Conservation (phyloP, 495 filamentous ascomycete genomes). For the Entonaema liquescens region DNA sequence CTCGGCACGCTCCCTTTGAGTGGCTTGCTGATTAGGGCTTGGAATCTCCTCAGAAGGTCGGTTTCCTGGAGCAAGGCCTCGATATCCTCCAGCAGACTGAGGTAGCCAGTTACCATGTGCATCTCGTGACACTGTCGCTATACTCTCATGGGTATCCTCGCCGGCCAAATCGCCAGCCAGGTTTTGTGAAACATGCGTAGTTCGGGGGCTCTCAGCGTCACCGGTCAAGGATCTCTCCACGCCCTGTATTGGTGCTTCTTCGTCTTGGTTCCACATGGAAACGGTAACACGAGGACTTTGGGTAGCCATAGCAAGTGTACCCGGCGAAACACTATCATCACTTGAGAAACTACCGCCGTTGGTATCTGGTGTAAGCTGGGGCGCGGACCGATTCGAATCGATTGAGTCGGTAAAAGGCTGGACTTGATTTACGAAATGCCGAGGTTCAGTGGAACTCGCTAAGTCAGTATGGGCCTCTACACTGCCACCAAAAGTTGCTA, state of each 20-base stretch:
- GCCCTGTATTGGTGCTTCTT: slow-evolving; percentile 41
- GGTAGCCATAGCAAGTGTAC: slow-evolving; percentile 47
- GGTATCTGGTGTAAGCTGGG: slow-evolving; percentile 59
- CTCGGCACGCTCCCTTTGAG: slow-evolving; percentile 46
- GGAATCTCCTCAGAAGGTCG: slow-evolving; percentile 50
- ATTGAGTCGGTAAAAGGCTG: slow-evolving; percentile 42
- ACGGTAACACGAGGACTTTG: slow-evolving; percentile 60
- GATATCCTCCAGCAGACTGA: slow-evolving; percentile 47
- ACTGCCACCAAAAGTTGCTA: slow-evolving; percentile 26
- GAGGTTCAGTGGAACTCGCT: slow-evolving; percentile 23
- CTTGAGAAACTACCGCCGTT: slow-evolving; percentile 58
- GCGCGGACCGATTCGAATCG: slow-evolving; percentile 40
- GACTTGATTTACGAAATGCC: slow-evolving; percentile 26
- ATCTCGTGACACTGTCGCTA: slow-evolving; percentile 43
- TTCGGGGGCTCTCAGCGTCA: slow-evolving; percentile 28
- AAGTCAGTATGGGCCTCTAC: slow-evolving; percentile 30
- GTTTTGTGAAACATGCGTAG: slow-evolving; percentile 28
- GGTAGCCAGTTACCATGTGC: slow-evolving; percentile 51
- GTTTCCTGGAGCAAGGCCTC: slow-evolving; percentile 54
- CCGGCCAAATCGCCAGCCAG: slow-evolving; percentile 42
- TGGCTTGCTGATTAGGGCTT: slow-evolving; percentile 52
- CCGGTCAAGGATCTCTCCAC: slow-evolving; percentile 42
- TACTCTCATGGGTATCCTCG: slow-evolving; percentile 19
- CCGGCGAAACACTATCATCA: slow-evolving; percentile 54
- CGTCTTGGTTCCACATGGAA: slow-evolving; percentile 57